Conservation (phyloP, 2,329 filamentous ascomycete species). For the Ophiostoma perfectum region DNA sequence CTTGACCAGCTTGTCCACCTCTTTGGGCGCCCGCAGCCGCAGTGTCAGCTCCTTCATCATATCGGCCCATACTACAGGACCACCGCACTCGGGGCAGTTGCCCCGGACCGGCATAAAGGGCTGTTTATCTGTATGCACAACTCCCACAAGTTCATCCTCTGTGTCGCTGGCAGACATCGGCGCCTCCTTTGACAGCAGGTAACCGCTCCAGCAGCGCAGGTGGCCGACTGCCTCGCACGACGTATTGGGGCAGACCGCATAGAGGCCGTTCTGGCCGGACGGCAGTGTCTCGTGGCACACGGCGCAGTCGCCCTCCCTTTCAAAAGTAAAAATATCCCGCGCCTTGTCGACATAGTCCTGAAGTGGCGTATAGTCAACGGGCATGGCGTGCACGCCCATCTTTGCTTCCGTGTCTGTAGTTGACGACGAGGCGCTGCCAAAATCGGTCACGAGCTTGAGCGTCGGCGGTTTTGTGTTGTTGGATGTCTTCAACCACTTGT, state of each 20-base stretch:
- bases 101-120: constrained; percentile 63
- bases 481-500: constrained; percentile 41
- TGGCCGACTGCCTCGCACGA: constrained; percentile 55
- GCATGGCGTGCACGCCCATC: constrained; percentile 44
- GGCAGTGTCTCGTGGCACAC: constrained; percentile 46
- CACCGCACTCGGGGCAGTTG: constrained; percentile 63
- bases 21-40: constrained; percentile 62
- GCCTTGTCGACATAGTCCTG: constrained; percentile 53
- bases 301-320: constrained; percentile 51
- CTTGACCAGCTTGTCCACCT: constrained; percentile 64
- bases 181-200: constrained; percentile 41
- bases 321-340: constrained; percentile 49
- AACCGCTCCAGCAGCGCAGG: constrained; percentile 53
- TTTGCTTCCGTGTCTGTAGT: not conserved
- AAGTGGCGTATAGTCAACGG: constrained; percentile 51
- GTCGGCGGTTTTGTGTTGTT: not conserved
- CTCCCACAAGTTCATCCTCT: not conserved
- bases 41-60: constrained; percentile 80
- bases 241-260: constrained; percentile 51
- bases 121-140: constrained; percentile 10
- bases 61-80: constrained; percentile 61
- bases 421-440: not conserved
- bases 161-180: constrained; percentile 24
- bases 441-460: not conserved
- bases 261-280: constrained; percentile 44